A percentile compares a stretch with the other conserved stretches of the same genome.
Evolutionary conservation across 129 eudicot genomes (phyloP).

Genomic region (Chrysanthemum makinoi): DNA sequence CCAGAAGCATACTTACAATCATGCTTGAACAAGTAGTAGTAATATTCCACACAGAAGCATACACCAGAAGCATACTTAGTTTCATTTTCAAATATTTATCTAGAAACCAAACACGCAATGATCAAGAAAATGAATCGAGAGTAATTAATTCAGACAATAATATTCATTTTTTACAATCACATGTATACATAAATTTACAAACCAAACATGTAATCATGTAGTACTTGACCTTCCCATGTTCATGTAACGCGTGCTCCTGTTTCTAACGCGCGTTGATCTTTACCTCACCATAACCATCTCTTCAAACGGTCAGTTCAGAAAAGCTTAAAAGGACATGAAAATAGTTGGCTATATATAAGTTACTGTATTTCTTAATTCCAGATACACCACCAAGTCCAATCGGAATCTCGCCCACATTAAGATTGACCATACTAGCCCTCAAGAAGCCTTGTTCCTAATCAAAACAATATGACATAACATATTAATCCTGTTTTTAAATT

Average conservation of each 20-base stretch:
- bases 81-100: too few species aligned
- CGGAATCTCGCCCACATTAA: conserved; percentile 17
- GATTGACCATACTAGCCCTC: conserved; percentile 23
- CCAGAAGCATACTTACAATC: too few species aligned
- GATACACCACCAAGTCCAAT: conserved; percentile 12
- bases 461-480: conserved; percentile 18
- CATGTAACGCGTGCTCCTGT: not conserved
- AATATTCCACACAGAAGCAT: too few species aligned
- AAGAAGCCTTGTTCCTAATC: conserved; percentile 29
- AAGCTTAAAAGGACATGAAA: not conserved
- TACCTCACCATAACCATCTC: not conserved
- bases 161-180: not conserved
- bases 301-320: not conserved
- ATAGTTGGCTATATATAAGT: not conserved
- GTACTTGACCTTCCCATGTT: too few species aligned
- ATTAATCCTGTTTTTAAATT: conserved; percentile 9
- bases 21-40: too few species aligned
- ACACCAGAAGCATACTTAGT: too few species aligned
- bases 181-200: too few species aligned
- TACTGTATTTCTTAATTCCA: not conserved
- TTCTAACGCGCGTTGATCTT: not conserved
- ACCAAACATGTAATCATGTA: too few species aligned
- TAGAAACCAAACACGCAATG: too few species aligned
- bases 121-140: too few species aligned
- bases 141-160: too few species aligned